Evolutionary conservation across 176 grass and related monocot species (phyloP).

Genomic region (Aegilops bicornis): DNA sequence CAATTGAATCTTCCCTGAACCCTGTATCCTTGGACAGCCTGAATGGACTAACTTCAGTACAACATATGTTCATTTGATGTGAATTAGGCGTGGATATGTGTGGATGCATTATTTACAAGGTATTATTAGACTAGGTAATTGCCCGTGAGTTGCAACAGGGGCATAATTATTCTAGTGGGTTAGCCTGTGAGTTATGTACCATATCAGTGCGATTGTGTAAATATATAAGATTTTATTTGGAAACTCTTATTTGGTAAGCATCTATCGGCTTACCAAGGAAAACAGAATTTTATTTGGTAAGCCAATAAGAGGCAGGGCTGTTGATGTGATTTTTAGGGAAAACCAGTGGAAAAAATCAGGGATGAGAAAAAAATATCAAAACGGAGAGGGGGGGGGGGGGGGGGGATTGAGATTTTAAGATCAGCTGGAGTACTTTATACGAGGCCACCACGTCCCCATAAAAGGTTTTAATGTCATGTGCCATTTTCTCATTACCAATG

Average conservation of each 20-base stretch:
- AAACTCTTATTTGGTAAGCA: too few species aligned
- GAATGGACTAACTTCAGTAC: neutral
- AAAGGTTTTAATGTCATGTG: neutral
- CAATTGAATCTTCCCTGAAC: neutral
- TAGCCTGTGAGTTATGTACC: too few species aligned
- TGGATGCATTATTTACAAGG: conserved; percentile 6
- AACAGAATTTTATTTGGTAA: too few species aligned
- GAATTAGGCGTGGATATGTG: neutral
- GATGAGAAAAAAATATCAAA: too few species aligned
- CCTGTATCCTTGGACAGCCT: neutral
- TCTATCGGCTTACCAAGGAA: too few species aligned
- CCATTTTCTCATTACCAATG: neutral
- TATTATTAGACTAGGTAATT: neutral
- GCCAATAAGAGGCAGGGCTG: too few species aligned
- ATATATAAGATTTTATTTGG: too few species aligned
- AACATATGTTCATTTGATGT: conserved; percentile 11
- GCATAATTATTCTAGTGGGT: too few species aligned
- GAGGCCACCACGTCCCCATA: neutral
- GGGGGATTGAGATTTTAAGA: neutral
- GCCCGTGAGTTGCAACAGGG: too few species aligned
- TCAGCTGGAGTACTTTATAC: neutral
- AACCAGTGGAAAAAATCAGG: too few species aligned
- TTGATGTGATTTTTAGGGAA: too few species aligned
- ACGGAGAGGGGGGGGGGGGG: neutral
- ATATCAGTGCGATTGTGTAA: too few species aligned